Conservation (phyloP, 2,329 filamentous ascomycete species). For the Trichophyton rubrum region DNA sequence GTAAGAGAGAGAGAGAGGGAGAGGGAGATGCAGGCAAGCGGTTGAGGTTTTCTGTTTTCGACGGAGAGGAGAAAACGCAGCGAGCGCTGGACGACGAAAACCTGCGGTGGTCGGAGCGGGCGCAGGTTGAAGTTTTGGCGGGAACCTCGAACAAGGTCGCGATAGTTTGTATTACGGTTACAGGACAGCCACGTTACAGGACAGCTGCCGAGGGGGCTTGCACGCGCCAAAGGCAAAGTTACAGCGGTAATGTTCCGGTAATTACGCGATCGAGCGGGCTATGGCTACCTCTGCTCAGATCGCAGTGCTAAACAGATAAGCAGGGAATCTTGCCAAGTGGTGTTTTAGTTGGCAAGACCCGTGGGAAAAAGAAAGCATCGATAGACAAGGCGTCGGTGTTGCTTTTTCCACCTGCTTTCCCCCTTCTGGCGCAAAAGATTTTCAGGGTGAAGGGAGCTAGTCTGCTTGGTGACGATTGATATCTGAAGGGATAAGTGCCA, state of each 20-base stretch:
- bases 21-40: background rate
- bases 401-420: background rate
- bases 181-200: background rate
- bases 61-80: background rate
- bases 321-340: slow-evolving; percentile 1
- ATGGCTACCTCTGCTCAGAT: background rate
- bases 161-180: background rate
- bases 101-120: background rate
- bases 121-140: background rate
- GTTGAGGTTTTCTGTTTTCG: background rate
- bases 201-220: too few species aligned
- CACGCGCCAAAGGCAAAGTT: too few species aligned
- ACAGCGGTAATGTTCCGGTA: background rate
- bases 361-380: background rate
- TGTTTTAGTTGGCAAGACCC: slow-evolving; percentile 2
- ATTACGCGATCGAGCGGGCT: background rate
- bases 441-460: slow-evolving; percentile 1
- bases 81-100: background rate
- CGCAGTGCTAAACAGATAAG: slow-evolving; percentile 1
- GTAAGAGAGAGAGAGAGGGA: background rate
- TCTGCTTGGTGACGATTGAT: background rate
- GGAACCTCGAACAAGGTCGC: background rate
- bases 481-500: too few species aligned
- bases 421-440: background rate
- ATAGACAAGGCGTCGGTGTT: background rate